Percentiles rank a stretch among this genome's conserved stretches.
These are phyloP conservation scores for Cladosporium sphaerospermum DNA, from an alignment of 2,329 filamentous ascomycete genomes.

Conservation along the genomic window DNA sequence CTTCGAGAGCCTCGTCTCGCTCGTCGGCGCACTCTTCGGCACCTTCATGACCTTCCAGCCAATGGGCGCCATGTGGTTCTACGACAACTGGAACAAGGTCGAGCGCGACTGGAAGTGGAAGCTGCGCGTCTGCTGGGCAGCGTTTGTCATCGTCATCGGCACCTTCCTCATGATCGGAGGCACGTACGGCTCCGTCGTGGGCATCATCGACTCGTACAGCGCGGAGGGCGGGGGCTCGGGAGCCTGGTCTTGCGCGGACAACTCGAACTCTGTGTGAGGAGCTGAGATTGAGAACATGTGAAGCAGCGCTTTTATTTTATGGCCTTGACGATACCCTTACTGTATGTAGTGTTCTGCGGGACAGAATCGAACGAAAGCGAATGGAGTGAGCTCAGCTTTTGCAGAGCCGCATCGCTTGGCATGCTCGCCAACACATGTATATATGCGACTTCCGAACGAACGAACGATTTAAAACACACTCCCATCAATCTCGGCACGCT, in stretches of 20 bases:
- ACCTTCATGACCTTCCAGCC: conserved; percentile 38
- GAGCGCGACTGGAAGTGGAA: conserved; percentile 29
- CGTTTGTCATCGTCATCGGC: conserved; percentile 38
- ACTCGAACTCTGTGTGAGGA: conserved; percentile 27
- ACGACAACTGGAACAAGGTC: conserved; percentile 38
- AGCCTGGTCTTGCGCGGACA: conserved; percentile 41
- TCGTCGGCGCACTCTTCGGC: conserved; percentile 46
- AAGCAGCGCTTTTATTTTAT: too few relatives aligned
- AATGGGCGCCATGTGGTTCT: conserved; percentile 40
- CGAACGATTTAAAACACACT: not conserved
- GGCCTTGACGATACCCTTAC: too few relatives aligned
- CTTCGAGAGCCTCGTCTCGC: conserved; percentile 45
- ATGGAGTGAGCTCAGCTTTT: too few relatives aligned
- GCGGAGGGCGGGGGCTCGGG: conserved; percentile 28
- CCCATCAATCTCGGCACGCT: not conserved
- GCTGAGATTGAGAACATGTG: not conserved
- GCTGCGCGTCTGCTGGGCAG: conserved; percentile 32
- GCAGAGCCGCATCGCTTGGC: not conserved
- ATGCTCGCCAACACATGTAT: not conserved
- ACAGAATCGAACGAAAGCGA: not conserved
- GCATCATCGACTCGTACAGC: conserved; percentile 34
- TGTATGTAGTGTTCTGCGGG: not conserved
- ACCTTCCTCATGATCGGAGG: conserved; percentile 42
- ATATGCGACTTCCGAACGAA: not conserved
- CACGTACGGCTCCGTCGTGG: conserved; percentile 37